Conservation (phyloP, 2,329 filamentous ascomycete genomes). For the Nectriaceae sp. region DNA sequence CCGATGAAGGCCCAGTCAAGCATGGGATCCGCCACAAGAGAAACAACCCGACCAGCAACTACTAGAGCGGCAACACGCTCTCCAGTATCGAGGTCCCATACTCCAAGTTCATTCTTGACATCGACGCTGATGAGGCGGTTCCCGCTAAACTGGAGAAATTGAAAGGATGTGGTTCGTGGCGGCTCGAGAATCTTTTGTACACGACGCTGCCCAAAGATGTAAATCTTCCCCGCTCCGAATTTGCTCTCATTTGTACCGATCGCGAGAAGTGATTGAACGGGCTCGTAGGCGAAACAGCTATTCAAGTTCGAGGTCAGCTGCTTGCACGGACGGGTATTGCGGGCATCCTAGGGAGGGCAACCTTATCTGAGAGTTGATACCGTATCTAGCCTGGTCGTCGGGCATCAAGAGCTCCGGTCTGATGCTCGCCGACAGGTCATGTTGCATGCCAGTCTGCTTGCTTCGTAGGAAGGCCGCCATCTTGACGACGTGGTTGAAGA, state of each 20-base stretch:
- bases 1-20: constrained; percentile 93
- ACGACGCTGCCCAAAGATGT: constrained; percentile 81
- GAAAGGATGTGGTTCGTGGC: constrained; percentile 72
- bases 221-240: constrained; percentile 85
- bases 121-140: constrained; percentile 86
- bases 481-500: constrained; percentile 18
- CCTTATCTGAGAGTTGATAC: constrained; percentile 77
- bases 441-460: constrained; percentile 91
- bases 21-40: constrained; percentile 80
- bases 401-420: constrained; percentile 76
- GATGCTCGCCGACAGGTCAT: constrained; percentile 84
- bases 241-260: constrained; percentile 87
- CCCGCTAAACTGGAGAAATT: constrained; percentile 78
- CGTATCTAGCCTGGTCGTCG: constrained; percentile 81
- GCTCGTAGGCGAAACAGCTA: constrained; percentile 84
- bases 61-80: constrained; percentile 68
- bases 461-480: constrained; percentile 90
- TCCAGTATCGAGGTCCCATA: constrained; percentile 79
- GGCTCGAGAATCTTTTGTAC: constrained; percentile 76
- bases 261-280: constrained; percentile 89
- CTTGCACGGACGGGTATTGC: constrained; percentile 16
- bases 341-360: constrained; percentile 31
- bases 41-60: constrained; percentile 74
- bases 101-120: constrained; percentile 77
- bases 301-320: constrained; percentile 21